Conservation (phyloP, 1,139 yeast genomes). For the Magnusiomyces fungicola region DNA sequence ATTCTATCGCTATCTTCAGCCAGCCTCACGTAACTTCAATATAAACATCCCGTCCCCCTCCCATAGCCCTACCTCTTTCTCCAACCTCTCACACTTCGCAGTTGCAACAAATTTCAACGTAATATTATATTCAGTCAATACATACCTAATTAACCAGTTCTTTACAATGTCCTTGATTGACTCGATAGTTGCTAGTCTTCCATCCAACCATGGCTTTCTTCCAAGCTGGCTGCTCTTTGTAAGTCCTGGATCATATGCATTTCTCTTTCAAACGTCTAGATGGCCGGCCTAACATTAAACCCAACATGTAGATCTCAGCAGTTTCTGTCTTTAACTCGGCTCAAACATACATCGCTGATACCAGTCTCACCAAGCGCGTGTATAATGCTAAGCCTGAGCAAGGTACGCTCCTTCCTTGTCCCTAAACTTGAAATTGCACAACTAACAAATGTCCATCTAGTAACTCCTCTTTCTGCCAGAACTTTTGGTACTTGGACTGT, state of each 20-base stretch:
- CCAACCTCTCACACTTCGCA: too few relatives aligned
- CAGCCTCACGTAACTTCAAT: too few relatives aligned
- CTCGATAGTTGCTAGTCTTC: slow-evolving; percentile 26
- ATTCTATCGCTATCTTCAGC: too few relatives aligned
- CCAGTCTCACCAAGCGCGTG: slow-evolving; percentile 67
- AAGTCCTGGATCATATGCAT: slow-evolving; percentile 17
- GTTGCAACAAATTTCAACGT: background rate
- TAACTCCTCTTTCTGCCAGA: slow-evolving; percentile 78
- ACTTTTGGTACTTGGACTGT: slow-evolving; percentile 98
- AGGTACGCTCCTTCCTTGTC: slow-evolving; percentile 21
- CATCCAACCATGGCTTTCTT: slow-evolving; percentile 43
- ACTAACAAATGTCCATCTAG: slow-evolving; percentile 17
- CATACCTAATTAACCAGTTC: too few relatives aligned
- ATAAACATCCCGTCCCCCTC: too few relatives aligned
- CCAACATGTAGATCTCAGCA: slow-evolving; percentile 50
- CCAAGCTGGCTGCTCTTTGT: slow-evolving; percentile 66
- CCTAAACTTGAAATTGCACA: background rate
- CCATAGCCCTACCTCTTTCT: too few relatives aligned
- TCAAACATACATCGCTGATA: slow-evolving; percentile 77
- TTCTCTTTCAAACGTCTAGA: background rate
- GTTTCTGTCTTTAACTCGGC: slow-evolving; percentile 86
- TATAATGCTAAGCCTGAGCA: slow-evolving; percentile 60
- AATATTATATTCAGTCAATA: too few relatives aligned
- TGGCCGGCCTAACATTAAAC: background rate
- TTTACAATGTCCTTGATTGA: slow-evolving; percentile 10